A percentile compares a stretch with the other conserved stretches of the same genome.
These are phyloP conservation scores for Candida maesae DNA, from an alignment of 805 yeast genomes.

Conservation along the genomic window DNA sequence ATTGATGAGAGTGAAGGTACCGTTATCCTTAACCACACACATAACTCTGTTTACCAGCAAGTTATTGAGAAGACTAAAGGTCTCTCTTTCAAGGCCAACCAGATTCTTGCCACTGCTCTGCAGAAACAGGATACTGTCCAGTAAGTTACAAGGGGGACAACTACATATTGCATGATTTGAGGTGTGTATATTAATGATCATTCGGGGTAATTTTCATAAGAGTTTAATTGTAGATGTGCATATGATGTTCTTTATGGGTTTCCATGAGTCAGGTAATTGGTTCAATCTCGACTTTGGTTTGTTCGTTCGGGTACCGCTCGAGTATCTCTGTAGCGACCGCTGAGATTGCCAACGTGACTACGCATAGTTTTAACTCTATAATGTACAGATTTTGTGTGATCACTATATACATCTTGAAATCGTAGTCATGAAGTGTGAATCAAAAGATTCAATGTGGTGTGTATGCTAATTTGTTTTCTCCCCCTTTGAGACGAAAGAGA, in stretches of 20 bases:
- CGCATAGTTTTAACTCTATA: not conserved
- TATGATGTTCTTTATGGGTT: too few relatives aligned
- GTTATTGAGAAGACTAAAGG: conserved; percentile 68
- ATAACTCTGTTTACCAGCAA: conserved; percentile 59
- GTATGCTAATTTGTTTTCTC: too few relatives aligned
- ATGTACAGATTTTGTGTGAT: conserved; percentile 5
- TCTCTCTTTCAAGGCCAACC: conserved; percentile 54
- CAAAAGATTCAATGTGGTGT: too few relatives aligned
- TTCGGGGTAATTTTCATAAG: too few relatives aligned
- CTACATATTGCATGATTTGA: not conserved
- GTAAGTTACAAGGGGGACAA: conserved; percentile 2
- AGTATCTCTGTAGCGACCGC: too few relatives aligned
- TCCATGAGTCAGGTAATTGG: too few relatives aligned
- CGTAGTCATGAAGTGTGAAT: not conserved
- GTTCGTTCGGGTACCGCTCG: too few relatives aligned
- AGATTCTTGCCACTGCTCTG: conserved; percentile 45
- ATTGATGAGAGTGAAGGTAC: conserved; percentile 49
- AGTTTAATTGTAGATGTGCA: too few relatives aligned
- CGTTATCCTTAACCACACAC: conserved; percentile 50
- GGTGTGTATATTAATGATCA: not conserved
- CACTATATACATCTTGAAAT: conserved; percentile 7
- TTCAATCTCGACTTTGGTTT: too few relatives aligned
- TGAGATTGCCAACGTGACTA: too few relatives aligned
- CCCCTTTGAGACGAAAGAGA: too few relatives aligned
- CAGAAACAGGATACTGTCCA: conserved; percentile 28